Percentiles rank a stretch among this genome's conserved stretches.
Conservation (phyloP, 1,139 yeast species). For the Yamadazyma friedrichii region DNA sequence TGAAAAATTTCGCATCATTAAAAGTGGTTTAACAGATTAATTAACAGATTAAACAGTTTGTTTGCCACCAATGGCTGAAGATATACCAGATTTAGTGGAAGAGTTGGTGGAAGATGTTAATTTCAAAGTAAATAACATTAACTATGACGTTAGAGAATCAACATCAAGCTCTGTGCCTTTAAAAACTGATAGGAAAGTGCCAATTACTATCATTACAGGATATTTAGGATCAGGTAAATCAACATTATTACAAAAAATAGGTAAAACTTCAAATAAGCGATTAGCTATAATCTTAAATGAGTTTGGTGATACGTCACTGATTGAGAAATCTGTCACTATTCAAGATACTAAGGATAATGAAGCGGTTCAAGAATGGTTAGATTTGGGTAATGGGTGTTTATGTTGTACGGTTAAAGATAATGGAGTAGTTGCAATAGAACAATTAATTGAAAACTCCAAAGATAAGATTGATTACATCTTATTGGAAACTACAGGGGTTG, state of each 20-base stretch:
- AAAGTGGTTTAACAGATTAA: too few species aligned
- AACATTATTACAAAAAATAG: conserved; percentile 73
- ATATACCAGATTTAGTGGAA: conserved; percentile 17
- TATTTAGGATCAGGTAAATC: conserved; percentile 95
- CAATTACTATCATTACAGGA: conserved; percentile 91
- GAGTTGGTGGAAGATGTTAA: conserved; percentile 11
- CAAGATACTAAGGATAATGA: conserved; percentile 53
- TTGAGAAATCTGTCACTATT: conserved; percentile 83
- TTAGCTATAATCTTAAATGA: conserved; percentile 91
- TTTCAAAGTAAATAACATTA: conserved; percentile 12
- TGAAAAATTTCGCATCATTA: neutral
- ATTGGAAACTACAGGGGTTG: conserved; percentile 95
- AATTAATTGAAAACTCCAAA: conserved; percentile 70
- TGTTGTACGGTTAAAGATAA: conserved; percentile 95
- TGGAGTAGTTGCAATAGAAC: conserved; percentile 93
- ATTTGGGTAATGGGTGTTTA: conserved; percentile 92
- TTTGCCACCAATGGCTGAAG: conserved; percentile 7
- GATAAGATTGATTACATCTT: conserved; percentile 82
- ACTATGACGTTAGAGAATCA: conserved; percentile 11
- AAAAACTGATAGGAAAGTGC: conserved; percentile 52
- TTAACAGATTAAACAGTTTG: too few species aligned
- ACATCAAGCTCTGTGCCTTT: conserved; percentile 12
- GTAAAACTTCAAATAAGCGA: conserved; percentile 64
- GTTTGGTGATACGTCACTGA: conserved; percentile 84
- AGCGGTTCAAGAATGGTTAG: conserved; percentile 88